Conservation (phyloP, 2,329 filamentous ascomycete genomes). For the Paracorniculantispora psalliotae region DNA sequence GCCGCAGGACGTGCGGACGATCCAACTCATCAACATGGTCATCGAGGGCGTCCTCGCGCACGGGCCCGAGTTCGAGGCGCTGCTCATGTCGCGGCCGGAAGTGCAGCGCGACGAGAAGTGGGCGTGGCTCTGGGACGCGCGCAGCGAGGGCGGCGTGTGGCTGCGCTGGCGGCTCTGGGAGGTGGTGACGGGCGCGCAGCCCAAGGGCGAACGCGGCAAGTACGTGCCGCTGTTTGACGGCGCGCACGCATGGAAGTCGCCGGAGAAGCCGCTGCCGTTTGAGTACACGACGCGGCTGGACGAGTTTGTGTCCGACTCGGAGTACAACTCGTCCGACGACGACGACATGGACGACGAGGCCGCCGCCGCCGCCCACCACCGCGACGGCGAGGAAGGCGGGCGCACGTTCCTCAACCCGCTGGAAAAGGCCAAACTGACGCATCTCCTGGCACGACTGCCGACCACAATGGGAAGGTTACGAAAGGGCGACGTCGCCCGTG, state of each 20-base stretch:
- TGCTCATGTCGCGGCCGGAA: constrained; percentile 80
- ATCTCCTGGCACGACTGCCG: constrained; percentile 78
- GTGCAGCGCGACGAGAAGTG: constrained; percentile 86
- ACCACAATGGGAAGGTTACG: constrained; percentile 68
- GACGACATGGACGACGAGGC: constrained; percentile 63
- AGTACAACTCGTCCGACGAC: constrained; percentile 83
- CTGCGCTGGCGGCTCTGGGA: constrained; percentile 93
- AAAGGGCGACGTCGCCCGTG: constrained; percentile 78
- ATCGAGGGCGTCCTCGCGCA: constrained; percentile 74
- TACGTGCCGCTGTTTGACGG: constrained; percentile 69
- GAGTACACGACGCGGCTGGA: constrained; percentile 74
- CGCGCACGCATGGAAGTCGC: constrained; percentile 70
- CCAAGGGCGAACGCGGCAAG: constrained; percentile 42
- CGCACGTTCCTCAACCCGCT: constrained; percentile 72
- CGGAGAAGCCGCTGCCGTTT: constrained; percentile 67
- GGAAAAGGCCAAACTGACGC: constrained; percentile 76
- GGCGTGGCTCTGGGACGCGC: constrained; percentile 89
- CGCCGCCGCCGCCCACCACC: constrained; percentile 27
- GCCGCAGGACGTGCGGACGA: constrained; percentile 70
- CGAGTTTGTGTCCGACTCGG: constrained; percentile 76
- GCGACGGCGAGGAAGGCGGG: constrained; percentile 43
- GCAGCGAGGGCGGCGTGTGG: constrained; percentile 75
- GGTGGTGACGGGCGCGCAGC: constrained; percentile 62
- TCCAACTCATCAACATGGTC: constrained; percentile 83
- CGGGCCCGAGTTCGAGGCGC: constrained; percentile 82